A percentile compares a stretch with the other conserved stretches of the same genome.
These are phyloP conservation scores for Wallacemonas rigidus DNA, from an alignment of 208 protist genomes.

Conservation along the genomic window DNA sequence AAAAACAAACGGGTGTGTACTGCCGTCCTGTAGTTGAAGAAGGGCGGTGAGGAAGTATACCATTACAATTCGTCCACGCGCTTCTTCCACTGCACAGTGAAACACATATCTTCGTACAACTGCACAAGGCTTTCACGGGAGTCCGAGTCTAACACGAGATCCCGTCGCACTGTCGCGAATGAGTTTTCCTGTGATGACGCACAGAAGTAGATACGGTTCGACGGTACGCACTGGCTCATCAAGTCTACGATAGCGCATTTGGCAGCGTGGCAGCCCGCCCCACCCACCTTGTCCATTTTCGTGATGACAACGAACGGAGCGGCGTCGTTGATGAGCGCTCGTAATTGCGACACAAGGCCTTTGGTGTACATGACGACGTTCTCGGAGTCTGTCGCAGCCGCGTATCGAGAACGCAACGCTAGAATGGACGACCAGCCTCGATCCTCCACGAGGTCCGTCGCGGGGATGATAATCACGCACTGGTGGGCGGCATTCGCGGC, in stretches of 20 bases:
- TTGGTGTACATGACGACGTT: slow-evolving; percentile 56
- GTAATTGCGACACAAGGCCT: slow-evolving; percentile 43
- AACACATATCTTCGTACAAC: slow-evolving; percentile 68
- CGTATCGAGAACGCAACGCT: slow-evolving; percentile 52
- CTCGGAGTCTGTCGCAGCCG: slow-evolving; percentile 38
- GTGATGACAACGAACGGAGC: slow-evolving; percentile 74
- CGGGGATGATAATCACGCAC: slow-evolving; percentile 71
- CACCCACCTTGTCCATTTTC: slow-evolving; percentile 86
- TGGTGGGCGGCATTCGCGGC: slow-evolving; percentile 68
- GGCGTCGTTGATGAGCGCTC: slow-evolving; percentile 55
- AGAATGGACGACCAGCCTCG: slow-evolving; percentile 62
- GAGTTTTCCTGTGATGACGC: slow-evolving; percentile 51
- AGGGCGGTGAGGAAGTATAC: not conserved
- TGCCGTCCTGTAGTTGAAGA: no score
- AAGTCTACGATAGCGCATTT: slow-evolving; percentile 39
- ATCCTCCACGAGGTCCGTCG: slow-evolving; percentile 76
- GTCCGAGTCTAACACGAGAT: slow-evolving; percentile 45
- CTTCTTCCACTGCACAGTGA: slow-evolving; percentile 60
- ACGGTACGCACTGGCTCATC: slow-evolving; percentile 62
- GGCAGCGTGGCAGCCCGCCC: slow-evolving; percentile 41
- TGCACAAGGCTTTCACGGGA: slow-evolving; percentile 55
- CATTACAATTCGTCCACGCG: slow-evolving; percentile 37
- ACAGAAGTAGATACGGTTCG: slow-evolving; percentile 77
- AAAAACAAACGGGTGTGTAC: not conserved
- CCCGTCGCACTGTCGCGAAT: slow-evolving; percentile 27